A percentile compares a stretch with the other conserved stretches of the same genome.
These are phyloP conservation scores for Phoma sp. DNA, from an alignment of 2,329 filamentous ascomycete species.

Conservation along the genomic window DNA sequence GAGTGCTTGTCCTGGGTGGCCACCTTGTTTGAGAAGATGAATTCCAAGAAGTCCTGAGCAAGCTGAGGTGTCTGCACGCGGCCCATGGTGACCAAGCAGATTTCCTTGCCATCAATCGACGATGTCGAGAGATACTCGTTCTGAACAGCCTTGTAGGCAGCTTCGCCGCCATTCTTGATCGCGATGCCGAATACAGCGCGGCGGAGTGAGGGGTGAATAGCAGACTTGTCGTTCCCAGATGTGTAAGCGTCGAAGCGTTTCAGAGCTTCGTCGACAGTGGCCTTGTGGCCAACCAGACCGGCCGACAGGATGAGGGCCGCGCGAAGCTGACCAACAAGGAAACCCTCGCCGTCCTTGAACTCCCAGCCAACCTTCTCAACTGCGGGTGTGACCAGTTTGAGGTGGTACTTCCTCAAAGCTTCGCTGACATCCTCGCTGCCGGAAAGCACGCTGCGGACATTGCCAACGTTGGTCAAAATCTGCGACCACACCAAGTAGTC, in stretches of 20 bases:
- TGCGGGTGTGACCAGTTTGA: slow-evolving; percentile 77
- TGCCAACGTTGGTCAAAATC: slow-evolving; percentile 76
- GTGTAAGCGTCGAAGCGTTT: slow-evolving; percentile 82
- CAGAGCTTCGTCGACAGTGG: slow-evolving; percentile 74
- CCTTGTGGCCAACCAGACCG: slow-evolving; percentile 76
- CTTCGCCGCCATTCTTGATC: slow-evolving; percentile 72
- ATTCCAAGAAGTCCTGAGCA: slow-evolving; percentile 70
- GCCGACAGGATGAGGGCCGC: slow-evolving; percentile 80
- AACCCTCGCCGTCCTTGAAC: slow-evolving; percentile 77
- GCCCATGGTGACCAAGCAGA: slow-evolving; percentile 78
- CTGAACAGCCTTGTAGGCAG: slow-evolving; percentile 77
- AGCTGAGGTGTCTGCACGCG: slow-evolving; percentile 72
- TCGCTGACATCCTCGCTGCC: slow-evolving; percentile 74
- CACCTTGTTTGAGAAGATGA: slow-evolving; percentile 85
- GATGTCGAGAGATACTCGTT: slow-evolving; percentile 83
- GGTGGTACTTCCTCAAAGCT: slow-evolving; percentile 77
- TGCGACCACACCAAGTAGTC: slow-evolving; percentile 92
- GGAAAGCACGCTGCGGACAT: slow-evolving; percentile 84
- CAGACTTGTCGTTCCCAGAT: slow-evolving; percentile 66
- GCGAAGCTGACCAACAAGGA: slow-evolving; percentile 80
- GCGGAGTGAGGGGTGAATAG: slow-evolving; percentile 83
- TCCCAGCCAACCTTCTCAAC: slow-evolving; percentile 87
- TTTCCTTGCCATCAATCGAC: slow-evolving; percentile 89
- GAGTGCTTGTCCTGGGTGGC: slow-evolving; percentile 87
- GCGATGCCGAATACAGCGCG: slow-evolving; percentile 80